Evolutionary conservation across 1,284 basidiomycete genomes (phyloP), one percentile per base, ranked within the genome.

Genomic region (Mycosarcoma mackinlayi): DNA sequence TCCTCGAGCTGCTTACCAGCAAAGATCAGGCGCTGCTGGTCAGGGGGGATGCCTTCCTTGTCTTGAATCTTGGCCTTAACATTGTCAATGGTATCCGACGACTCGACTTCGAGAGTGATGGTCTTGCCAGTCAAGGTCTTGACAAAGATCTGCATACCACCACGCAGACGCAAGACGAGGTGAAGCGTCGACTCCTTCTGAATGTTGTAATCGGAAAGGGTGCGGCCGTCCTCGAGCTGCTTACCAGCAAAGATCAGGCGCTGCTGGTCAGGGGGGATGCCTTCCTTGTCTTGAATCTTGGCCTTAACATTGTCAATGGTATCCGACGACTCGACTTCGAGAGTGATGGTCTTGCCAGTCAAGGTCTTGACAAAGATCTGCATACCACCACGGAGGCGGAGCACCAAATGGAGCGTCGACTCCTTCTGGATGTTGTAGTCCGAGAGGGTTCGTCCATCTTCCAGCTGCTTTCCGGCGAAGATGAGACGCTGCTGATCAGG

Each of bases 261-360:
- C 76, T 85, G 84, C 73, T 85, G 84, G 65, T 85, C 84, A 27
- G 84, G 84, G 13, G 84, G 84, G 53, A 81, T 83, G 49, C 81
- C 81, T 45, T 82, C 81, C 60, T 81, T 80, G 68, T 81, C 79
- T 55, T 81, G 79, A 54, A 83, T 39, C 83, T 79, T 79, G 35
- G 73, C 75, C 63, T 80, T 79, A 42, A 80, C 73, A 88, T 95
- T 95, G 88, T 97, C 93, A 85, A 97, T 94, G 72, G 94, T 94
- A 87, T 95, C 93, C 63, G 91, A 61, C 86, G 88, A 84, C 86
- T 95, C 93, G 76, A 95, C 93, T 89, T 92, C 84, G 88, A 92
- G 58, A 79, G 93, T 95, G 87, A 96, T 95, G 76, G 93, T 96
- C 88, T 97, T 98, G 84, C 95, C 94, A 87, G 94, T 97, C 76